Conservation (phyloP, 1,284 basidiomycete genomes). For the Puccinia coronata region DNA sequence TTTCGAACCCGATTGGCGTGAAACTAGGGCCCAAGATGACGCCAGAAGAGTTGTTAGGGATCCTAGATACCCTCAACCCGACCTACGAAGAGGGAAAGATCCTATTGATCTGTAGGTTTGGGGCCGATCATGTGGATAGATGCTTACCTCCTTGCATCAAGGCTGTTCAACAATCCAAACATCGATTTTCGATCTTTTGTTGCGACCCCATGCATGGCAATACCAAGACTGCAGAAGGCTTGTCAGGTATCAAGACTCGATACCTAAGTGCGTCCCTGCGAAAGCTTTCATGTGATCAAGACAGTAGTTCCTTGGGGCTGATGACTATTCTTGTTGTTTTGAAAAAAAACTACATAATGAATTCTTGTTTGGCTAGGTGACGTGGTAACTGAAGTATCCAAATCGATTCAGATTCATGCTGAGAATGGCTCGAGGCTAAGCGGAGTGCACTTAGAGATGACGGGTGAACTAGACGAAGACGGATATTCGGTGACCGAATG, state of each 20-base stretch:
- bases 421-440: conserved; percentile 72
- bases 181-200: conserved; percentile 74
- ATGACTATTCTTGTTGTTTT: not conserved
- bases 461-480: conserved; percentile 87
- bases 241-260: conserved; percentile 54
- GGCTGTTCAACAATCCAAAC: conserved; percentile 76
- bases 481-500: conserved; percentile 81
- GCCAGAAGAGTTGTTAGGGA: conserved; percentile 73
- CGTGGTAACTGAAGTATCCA: conserved; percentile 82
- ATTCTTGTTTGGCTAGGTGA: conserved; percentile 90
- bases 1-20: conserved; percentile 93
- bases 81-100: conserved; percentile 77
- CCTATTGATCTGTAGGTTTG: conserved; percentile 90
- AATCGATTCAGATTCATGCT: conserved; percentile 77
- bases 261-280: conserved; percentile 71
- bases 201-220: conserved; percentile 98
- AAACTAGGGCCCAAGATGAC: conserved; percentile 91
- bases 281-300: not conserved
- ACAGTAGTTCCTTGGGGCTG: too few relatives aligned
- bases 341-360: conserved; percentile 61
- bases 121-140: conserved; percentile 64
- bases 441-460: conserved; percentile 97
- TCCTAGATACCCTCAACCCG: conserved; percentile 85
- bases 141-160: conserved; percentile 73
- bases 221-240: conserved; percentile 56